Conservation (phyloP, 2,329 filamentous ascomycete species). For the Dactylellina parvicollis region DNA sequence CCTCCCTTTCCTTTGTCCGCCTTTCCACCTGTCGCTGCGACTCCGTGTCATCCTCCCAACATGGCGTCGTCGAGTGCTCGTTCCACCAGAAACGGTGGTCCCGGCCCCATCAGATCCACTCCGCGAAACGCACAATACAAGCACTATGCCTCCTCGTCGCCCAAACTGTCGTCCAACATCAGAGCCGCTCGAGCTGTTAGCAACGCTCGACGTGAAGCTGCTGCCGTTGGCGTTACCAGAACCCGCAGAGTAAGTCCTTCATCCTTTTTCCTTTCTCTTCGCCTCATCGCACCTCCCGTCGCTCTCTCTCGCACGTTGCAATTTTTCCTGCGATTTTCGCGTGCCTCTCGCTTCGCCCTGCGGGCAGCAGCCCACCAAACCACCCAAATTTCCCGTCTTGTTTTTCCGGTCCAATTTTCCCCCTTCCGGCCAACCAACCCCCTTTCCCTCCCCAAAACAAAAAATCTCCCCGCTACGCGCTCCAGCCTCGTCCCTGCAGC, state of each 20-base stretch:
- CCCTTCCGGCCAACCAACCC: constrained; percentile 11
- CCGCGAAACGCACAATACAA: constrained; percentile 16
- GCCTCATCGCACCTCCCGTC: not conserved
- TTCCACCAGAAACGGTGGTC: not conserved
- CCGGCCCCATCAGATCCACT: constrained; percentile 27
- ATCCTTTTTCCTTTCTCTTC: not conserved
- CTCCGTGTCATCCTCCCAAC: constrained; percentile 1
- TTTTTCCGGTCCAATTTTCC: constrained; percentile 37
- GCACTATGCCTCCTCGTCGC: not conserved
- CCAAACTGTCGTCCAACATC: not conserved
- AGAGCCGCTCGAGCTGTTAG: constrained; percentile 23
- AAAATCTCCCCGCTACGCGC: constrained; percentile 50
- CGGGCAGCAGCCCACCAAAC: constrained; percentile 19
- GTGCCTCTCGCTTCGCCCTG: constrained; percentile 51
- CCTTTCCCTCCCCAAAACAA: constrained; percentile 21
- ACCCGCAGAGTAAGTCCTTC: constrained; percentile 40
- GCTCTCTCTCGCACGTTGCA: not conserved
- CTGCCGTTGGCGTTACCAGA: constrained; percentile 19
- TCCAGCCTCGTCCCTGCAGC: constrained; percentile 24
- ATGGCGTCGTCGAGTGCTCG: constrained; percentile 26
- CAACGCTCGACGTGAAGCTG: constrained; percentile 27
- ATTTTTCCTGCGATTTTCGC: constrained; percentile 25
- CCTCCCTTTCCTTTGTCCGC: constrained; percentile 7
- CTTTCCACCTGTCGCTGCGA: not conserved
- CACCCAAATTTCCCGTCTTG: constrained; percentile 13